Evolutionary conservation across 805 yeast species (phyloP), one percentile per base, ranked within the genome.

Genomic region (Starmerella potacharoeniae): DNA sequence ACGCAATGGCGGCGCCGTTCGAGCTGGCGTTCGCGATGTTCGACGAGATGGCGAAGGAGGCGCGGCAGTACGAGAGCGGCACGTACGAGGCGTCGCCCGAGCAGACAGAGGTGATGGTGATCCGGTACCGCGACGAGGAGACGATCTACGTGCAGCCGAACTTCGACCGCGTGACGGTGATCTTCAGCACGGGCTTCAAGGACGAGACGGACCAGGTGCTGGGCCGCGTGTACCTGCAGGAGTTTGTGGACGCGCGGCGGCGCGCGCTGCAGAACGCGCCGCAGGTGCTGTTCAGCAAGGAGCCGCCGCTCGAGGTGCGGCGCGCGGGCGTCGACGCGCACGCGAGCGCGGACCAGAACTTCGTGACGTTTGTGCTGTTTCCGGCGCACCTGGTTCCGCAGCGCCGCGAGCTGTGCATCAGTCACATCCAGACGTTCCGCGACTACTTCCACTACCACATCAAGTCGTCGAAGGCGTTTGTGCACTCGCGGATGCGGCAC

Each of bases 361-460:
- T 77, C 60, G 76, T 82, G 57, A 81, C 86, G 1, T 82, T 81
- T 68, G 75, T 73, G 53, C 67, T 73, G 31, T 73, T 73, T 65
- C 76, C 76, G 54, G 78, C 65, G 73, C 76, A 82, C 65, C 75
- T 84, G 60, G 78, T 85, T 5, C 79, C 81, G 67, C 82, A 79
- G 58, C 82, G 86, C 60, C 78, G 87, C 65, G 93, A 93, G 69
- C 85, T 82, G 67, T 84, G 95, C 58, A 86, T 93, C 60, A 83
- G 95, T 39, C 97, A 90, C 69, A 85, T 93, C 66, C 89, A 88
- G 66, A 75, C 87, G 55, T 93, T 93, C 74, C 79, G 99, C 72
- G 95, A 90, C 67, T 93, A 91, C 73, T 93, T 93, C 84, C 99
- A 93, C 71, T 93, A 91, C 72, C 99, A 93, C 69, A 93, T 93